Conservation (phyloP, 192 early-diverging fungal species). For the Podila epicladia region DNA sequence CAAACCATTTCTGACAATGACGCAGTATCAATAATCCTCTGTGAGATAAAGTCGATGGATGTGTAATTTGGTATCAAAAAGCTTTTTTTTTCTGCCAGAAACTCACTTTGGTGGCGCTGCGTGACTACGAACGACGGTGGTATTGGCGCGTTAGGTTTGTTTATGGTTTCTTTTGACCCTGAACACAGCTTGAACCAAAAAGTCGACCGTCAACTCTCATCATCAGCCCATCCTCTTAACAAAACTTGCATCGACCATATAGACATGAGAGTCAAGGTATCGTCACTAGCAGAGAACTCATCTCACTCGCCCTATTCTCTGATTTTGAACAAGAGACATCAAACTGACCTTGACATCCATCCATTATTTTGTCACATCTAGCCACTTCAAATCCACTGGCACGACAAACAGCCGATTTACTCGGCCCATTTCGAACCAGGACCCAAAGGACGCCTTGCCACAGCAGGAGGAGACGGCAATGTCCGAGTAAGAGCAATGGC, state of each 20-base stretch:
- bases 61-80: no score
- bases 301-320: no score
- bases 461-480: constrained; percentile 90
- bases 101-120: no score
- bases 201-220: not conserved
- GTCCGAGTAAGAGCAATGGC: constrained; percentile 70
- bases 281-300: no score
- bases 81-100: no score
- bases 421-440: constrained; percentile 87
- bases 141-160: no score
- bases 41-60: no score
- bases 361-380: constrained; percentile 14
- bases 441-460: constrained; percentile 77
- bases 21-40: no score
- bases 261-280: constrained; percentile 4
- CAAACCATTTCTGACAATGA: no score
- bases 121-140: no score
- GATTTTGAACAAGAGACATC: not conserved
- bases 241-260: not conserved
- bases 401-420: constrained; percentile 90
- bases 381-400: constrained; percentile 94
- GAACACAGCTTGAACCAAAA: no score
- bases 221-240: not conserved
- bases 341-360: not conserved
- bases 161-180: no score